A percentile compares a stretch with the other conserved stretches of the same genome.
Evolutionary conservation across 257 asterid species (phyloP).

Genomic region (Henckelia pumila): DNA sequence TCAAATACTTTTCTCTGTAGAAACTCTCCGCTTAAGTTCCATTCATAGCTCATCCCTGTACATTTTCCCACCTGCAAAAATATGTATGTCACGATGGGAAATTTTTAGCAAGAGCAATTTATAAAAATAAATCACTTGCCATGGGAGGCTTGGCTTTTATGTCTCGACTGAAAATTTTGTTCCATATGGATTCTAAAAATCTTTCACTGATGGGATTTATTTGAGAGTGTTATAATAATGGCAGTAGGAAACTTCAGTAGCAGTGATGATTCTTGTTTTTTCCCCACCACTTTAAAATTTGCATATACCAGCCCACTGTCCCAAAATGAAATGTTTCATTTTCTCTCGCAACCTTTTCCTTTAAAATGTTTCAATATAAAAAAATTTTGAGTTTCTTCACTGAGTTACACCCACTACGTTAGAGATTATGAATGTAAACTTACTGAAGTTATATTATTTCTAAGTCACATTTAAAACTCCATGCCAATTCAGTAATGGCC

Average conservation of each 20-base stretch:
- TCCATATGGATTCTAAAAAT: background rate
- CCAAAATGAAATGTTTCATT: background rate
- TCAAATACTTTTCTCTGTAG: background rate
- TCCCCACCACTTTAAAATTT: background rate
- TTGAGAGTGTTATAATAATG: conserved; percentile 2
- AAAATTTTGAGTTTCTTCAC: background rate
- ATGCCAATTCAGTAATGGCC: background rate
- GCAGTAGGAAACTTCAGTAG: background rate
- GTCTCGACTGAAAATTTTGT: background rate
- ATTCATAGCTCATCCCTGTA: background rate
- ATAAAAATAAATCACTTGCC: conserved; percentile 8
- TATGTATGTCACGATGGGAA: background rate
- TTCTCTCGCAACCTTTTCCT: background rate
- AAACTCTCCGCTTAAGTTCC: conserved; percentile 1
- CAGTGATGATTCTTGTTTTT: background rate
- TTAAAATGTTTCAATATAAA: background rate
- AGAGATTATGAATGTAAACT: background rate
- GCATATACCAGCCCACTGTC: background rate
- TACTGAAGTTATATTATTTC: background rate
- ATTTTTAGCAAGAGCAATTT: conserved; percentile 10
- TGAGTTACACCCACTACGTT: no score
- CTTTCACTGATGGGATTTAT: background rate
- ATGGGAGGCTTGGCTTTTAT: conserved; percentile 10
- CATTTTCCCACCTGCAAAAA: background rate
- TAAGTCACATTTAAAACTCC: background rate